These are phyloP conservation scores for Jatropha multifida DNA, from an alignment of 441 rosid genomes.

Conservation along the genomic window DNA sequence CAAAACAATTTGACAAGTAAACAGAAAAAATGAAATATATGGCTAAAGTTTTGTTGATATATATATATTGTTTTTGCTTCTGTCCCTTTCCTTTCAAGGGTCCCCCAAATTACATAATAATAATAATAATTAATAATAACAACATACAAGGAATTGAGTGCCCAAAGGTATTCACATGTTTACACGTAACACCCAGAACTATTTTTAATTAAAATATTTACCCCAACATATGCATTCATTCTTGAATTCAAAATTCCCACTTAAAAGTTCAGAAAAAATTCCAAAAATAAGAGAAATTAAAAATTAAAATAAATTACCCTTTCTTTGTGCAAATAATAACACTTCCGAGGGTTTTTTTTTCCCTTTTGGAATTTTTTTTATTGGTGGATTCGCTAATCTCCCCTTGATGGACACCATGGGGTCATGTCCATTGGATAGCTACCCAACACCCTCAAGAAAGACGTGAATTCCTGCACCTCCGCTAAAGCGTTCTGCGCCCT, in stretches of 20 bases:
- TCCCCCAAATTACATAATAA: not conserved
- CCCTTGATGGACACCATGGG: conserved; percentile 68
- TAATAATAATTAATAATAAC: not conserved
- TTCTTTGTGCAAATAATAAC: conserved; percentile 7
- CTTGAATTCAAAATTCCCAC: conserved; percentile 13
- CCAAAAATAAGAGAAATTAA: not conserved
- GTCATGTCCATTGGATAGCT: conserved; percentile 99
- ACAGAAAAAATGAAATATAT: not conserved
- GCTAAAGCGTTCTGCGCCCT: conserved; percentile 94
- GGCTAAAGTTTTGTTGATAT: not conserved
- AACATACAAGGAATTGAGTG: conserved; percentile 14
- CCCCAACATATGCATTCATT: not conserved
- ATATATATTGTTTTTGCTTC: not conserved
- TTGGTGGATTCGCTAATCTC: conserved; percentile 21
- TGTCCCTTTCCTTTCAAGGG: not conserved
- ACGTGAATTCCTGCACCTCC: conserved; percentile 95
- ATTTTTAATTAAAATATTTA: conserved; percentile 11
- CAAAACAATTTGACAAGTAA: not conserved
- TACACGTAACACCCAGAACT: conserved; percentile 6
- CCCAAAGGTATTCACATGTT: conserved; percentile 18
- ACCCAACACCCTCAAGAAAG: conserved; percentile 90
- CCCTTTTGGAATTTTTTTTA: not conserved
- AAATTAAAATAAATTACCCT: conserved; percentile 8
- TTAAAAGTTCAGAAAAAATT: not conserved
- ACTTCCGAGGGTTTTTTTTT: not conserved